Conservation (phyloP, 2,329 filamentous ascomycete species). For the Exophiala bonariae region DNA sequence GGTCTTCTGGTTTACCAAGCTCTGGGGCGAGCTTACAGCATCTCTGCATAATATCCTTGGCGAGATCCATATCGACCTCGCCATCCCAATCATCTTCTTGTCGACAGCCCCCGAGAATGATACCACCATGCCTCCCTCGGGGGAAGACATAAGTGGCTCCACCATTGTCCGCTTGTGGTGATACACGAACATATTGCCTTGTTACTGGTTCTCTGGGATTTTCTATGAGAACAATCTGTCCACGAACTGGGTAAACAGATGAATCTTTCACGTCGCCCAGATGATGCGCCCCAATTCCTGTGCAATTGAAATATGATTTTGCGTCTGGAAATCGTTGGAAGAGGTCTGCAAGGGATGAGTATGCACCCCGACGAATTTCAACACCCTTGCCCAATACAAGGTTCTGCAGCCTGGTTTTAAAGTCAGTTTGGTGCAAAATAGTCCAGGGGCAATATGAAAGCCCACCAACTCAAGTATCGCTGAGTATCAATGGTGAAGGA, state of each 20-base stretch:
- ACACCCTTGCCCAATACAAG: no score
- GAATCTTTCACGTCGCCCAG: background rate
- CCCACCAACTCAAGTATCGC: background rate
- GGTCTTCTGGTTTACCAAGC: background rate
- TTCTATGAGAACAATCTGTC: background rate
- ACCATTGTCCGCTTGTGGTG: background rate
- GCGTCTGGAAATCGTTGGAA: no score
- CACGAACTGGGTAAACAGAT: background rate
- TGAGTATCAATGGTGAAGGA: background rate
- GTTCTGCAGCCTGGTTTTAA: no score
- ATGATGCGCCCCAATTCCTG: background rate
- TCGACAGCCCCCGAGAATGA: background rate
- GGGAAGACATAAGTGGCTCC: background rate
- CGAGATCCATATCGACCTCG: background rate
- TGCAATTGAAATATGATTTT: no score
- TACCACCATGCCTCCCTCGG: background rate
- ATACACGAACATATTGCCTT: background rate
- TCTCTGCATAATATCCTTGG: background rate
- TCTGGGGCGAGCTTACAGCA: background rate
- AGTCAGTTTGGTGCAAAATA: no score
- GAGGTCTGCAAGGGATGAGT: no score
- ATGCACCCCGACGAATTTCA: no score
- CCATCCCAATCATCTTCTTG: background rate
- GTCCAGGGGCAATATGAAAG: no score
- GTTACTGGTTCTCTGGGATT: background rate